Evolutionary conservation across 345 rosid genomes (phyloP), one percentile per base, ranked within the genome.

Genomic region (Bretschneidera sinensis): DNA sequence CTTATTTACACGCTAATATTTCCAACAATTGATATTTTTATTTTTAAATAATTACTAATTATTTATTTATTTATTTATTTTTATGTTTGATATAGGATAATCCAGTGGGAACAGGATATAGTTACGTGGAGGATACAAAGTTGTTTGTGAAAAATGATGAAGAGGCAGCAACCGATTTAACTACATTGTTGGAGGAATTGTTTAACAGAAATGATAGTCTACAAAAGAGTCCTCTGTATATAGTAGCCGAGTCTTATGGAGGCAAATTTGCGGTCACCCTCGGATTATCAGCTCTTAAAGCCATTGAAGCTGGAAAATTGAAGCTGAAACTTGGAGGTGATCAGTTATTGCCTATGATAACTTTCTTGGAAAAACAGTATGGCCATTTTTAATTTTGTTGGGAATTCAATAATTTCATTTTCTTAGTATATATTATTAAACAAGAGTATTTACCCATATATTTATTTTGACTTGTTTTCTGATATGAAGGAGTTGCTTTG

Each of bases 191-290:
- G 68, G 66, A 73, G 54, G 69, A 66, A 55, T 28, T 89, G 34
- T 87, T 82, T 65, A 83, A 81, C 43, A 60, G 63, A 49, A 63
- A 87, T 31, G 53, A 74, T 28, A 45, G 21, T 11, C 70, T 89
- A 6, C 94, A 76, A 63, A 71, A 77, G 63, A 84, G 89, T 54
- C 97, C 94, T 65, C 74, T 92, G 35, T 84, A 68, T 64, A 75
- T 87, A 52, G 87, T 92, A 21, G 98, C 90, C 33, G 97, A 92
- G 72, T 92, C 98, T 43, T 92, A 92, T 54, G 98, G 98, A 24
- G 98, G 98, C 13, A 89, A 85, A 75, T 82, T 79, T 13, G 98
- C 94, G 5, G 96, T 76, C 61, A 85, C 91, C 47, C 81, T 86
- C 4, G 97, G 86, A 65, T 66, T 89, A 59, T 79, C 96, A 5